These are phyloP conservation scores for Hypomontagnella monticulosa DNA, from an alignment of 495 filamentous ascomycete genomes.

Conservation along the genomic window DNA sequence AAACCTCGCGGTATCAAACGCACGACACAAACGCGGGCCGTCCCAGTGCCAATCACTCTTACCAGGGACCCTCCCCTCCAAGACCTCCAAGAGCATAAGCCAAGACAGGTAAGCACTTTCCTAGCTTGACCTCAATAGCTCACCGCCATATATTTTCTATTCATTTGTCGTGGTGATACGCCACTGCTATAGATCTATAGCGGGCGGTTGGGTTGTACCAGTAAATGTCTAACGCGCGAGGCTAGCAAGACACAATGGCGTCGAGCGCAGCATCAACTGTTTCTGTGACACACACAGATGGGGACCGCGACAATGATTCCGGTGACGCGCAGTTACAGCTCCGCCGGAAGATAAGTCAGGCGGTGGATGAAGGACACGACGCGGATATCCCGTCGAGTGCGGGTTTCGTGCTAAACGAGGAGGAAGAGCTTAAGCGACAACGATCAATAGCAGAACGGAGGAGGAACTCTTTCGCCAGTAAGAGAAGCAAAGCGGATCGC, in stretches of 20 bases:
- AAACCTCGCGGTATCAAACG: not conserved
- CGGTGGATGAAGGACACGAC: slow-evolving; percentile 58
- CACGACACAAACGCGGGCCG: slow-evolving; percentile 14
- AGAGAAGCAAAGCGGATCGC: slow-evolving; percentile 27
- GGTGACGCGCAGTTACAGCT: slow-evolving; percentile 36
- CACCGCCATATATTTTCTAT: too few relatives aligned
- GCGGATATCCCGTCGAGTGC: slow-evolving; percentile 59
- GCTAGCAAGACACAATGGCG: slow-evolving; percentile 30
- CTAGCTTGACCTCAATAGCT: not conserved
- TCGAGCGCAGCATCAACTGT: slow-evolving; percentile 39
- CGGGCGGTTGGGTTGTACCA: not conserved
- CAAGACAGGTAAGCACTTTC: slow-evolving; percentile 28
- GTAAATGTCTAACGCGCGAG: not conserved
- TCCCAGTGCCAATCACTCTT: slow-evolving; percentile 15
- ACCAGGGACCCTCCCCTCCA: slow-evolving; percentile 14
- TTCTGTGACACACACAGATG: slow-evolving; percentile 32
- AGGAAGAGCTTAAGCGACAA: slow-evolving; percentile 48
- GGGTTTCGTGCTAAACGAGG: slow-evolving; percentile 50
- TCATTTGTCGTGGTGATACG: too few relatives aligned
- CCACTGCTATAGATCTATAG: not conserved
- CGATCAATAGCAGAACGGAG: slow-evolving; percentile 48
- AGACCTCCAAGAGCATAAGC: slow-evolving; percentile 17
- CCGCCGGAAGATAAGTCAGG: slow-evolving; percentile 48
- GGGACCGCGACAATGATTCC: slow-evolving; percentile 31
- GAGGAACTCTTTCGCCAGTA: slow-evolving; percentile 41